These are phyloP conservation scores for Hysterium pulicare DNA, from an alignment of 2,329 filamentous ascomycete species.

Conservation along the genomic window DNA sequence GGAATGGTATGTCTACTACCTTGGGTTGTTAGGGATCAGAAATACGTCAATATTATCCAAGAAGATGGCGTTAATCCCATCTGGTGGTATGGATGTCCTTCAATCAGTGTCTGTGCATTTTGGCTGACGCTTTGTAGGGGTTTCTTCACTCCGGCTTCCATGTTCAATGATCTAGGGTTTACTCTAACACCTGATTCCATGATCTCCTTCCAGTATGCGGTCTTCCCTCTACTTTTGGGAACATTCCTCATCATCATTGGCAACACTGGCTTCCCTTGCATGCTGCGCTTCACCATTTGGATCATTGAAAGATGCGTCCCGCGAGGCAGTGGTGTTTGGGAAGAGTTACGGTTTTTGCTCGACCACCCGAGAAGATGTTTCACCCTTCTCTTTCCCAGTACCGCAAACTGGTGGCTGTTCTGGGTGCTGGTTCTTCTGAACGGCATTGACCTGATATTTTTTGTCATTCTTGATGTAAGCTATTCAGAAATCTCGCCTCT, in stretches of 20 bases:
- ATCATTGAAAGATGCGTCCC: conserved; percentile 64
- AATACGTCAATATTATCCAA: conserved; percentile 62
- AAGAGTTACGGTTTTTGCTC: conserved; percentile 84
- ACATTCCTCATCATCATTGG: conserved; percentile 89
- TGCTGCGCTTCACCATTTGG: conserved; percentile 95
- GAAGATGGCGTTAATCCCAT: conserved; percentile 59
- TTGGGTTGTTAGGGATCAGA: conserved; percentile 67
- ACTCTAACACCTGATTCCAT: conserved; percentile 92
- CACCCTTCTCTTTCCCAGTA: conserved; percentile 84
- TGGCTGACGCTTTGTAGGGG: conserved; percentile 53
- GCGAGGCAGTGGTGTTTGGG: conserved; percentile 68
- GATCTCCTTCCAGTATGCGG: conserved; percentile 76
- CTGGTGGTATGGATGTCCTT: conserved; percentile 82
- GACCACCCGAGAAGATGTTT: conserved; percentile 96
- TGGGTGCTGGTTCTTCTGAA: conserved; percentile 80
- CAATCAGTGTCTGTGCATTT: not conserved
- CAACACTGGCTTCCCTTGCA: conserved; percentile 92
- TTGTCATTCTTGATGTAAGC: conserved; percentile 84
- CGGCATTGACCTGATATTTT: conserved; percentile 80
- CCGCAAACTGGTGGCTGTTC: conserved; percentile 95
- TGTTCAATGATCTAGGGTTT: conserved; percentile 94
- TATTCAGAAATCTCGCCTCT: not conserved
- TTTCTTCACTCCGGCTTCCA: conserved; percentile 80
- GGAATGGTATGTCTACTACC: conserved; percentile 71
- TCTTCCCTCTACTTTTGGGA: conserved; percentile 72